These are phyloP conservation scores for Serendipita sp. DNA, from an alignment of 768 basidiomycete species.

Conservation along the genomic window DNA sequence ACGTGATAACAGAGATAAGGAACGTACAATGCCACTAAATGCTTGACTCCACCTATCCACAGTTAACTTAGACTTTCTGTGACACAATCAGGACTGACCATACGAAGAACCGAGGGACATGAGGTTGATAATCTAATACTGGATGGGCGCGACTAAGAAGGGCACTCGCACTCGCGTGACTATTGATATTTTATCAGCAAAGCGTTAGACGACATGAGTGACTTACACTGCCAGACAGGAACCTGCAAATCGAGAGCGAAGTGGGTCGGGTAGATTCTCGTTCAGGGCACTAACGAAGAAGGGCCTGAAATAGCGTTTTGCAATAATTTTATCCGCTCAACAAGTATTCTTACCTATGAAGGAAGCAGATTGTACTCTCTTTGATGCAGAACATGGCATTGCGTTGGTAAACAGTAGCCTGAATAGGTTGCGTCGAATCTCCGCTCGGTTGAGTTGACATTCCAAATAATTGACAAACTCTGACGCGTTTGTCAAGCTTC, in stretches of 20 bases:
- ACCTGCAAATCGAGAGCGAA: background rate
- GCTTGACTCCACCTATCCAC: background rate
- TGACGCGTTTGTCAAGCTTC: background rate
- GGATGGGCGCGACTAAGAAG: background rate
- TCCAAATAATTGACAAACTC: background rate
- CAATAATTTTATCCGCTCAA: background rate
- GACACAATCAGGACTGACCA: background rate
- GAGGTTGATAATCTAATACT: background rate
- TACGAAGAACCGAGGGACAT: background rate
- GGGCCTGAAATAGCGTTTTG: background rate
- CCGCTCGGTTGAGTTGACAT: background rate
- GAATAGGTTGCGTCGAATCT: background rate
- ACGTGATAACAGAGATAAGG: background rate
- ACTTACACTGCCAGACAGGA: background rate
- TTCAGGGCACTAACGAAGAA: background rate
- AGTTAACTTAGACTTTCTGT: background rate
- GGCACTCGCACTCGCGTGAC: background rate
- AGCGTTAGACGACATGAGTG: no score
- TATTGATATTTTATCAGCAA: background rate
- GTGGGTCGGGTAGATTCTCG: background rate
- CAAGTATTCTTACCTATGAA: background rate
- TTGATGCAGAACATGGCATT: conserved; percentile 4
- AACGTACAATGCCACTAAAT: background rate
- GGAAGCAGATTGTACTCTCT: background rate
- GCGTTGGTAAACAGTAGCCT: background rate